These are phyloP conservation scores for Rhizoclosmatium sp. DNA, from an alignment of 192 early-diverging fungal genomes.

Conservation along the genomic window DNA sequence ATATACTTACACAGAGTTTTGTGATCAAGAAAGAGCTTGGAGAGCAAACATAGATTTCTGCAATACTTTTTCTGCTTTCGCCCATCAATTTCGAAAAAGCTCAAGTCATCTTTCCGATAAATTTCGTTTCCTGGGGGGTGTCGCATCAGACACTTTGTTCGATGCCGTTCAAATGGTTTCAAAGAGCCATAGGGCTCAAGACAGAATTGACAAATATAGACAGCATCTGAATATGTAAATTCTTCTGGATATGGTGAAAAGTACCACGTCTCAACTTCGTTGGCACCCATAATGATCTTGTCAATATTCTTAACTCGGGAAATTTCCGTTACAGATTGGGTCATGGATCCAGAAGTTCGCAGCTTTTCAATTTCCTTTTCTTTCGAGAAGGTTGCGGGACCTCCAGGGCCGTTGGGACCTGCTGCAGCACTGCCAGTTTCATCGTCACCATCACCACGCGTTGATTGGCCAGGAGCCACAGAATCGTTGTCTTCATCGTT, in stretches of 20 bases:
- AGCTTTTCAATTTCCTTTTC: constrained; percentile 97
- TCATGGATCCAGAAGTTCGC: constrained; percentile 93
- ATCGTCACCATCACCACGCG: not conserved
- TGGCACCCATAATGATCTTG: constrained; percentile 88
- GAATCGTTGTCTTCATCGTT: constrained; percentile 35
- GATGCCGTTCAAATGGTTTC: constrained; percentile 82
- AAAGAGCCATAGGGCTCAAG: constrained; percentile 80
- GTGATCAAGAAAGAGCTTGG: constrained; percentile 98
- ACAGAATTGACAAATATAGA: constrained; percentile 98
- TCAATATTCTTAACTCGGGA: constrained; percentile 96
- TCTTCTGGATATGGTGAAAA: constrained; percentile 97
- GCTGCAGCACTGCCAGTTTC: not conserved
- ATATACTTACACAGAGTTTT: constrained; percentile 76
- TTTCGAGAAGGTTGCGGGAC: constrained; percentile 76
- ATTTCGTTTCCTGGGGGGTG: constrained; percentile 99
- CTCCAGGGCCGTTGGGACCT: not conserved
- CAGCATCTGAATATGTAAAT: constrained; percentile 73
- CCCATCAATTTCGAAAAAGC: constrained; percentile 99
- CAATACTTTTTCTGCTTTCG: constrained; percentile 91
- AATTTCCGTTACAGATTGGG: constrained; percentile 93
- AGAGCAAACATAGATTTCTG: constrained; percentile 93
- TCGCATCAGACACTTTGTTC: constrained; percentile 84
- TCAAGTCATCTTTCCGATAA: constrained; percentile 87
- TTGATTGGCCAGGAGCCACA: constrained; percentile 15
- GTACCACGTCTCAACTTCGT: constrained; percentile 97